Evolutionary conservation across 2,329 filamentous ascomycete genomes (phyloP).

Genomic region (Podosphaera leucotricha): DNA sequence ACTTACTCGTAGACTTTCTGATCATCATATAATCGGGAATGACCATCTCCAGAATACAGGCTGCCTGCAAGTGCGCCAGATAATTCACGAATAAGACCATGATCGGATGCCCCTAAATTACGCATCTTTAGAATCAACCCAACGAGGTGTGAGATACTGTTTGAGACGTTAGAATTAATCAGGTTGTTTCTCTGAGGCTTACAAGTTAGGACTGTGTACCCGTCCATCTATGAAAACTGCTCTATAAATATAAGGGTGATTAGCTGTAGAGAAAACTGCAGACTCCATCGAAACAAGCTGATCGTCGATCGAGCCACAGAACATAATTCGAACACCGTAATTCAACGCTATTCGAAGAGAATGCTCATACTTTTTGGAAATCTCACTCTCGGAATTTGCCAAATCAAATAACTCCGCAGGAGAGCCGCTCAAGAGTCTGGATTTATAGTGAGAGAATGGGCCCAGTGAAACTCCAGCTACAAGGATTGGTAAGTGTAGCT

Average conservation of each 20-base stretch:
- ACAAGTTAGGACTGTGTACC: conserved; percentile 79
- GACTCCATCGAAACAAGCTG: conserved; percentile 91
- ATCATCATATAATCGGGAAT: conserved; percentile 84
- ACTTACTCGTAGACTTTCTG: conserved; percentile 54
- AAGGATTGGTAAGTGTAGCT: neutral
- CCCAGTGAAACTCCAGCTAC: conserved; percentile 76
- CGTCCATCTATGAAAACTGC: conserved; percentile 92
- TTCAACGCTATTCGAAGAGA: conserved; percentile 51
- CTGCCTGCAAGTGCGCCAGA: conserved; percentile 74
- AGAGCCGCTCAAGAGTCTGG: conserved; percentile 67
- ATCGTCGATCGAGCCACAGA: conserved; percentile 87
- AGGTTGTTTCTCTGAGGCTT: conserved; percentile 10
- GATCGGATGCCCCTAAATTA: conserved; percentile 79
- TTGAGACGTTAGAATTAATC: neutral
- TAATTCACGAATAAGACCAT: conserved; percentile 77
- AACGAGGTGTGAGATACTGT: conserved; percentile 60
- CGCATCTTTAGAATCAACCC: conserved; percentile 84
- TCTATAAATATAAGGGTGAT: conserved; percentile 81
- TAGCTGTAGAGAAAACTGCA: conserved; percentile 62
- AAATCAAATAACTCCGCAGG: conserved; percentile 95
- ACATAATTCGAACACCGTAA: conserved; percentile 64
- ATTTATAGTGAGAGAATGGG: conserved; percentile 80
- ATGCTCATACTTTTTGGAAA: conserved; percentile 59
- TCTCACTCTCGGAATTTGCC: conserved; percentile 53
- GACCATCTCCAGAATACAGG: conserved; percentile 76